Conservation (phyloP, 768 basidiomycete species). For the Termitomyces sp. region DNA sequence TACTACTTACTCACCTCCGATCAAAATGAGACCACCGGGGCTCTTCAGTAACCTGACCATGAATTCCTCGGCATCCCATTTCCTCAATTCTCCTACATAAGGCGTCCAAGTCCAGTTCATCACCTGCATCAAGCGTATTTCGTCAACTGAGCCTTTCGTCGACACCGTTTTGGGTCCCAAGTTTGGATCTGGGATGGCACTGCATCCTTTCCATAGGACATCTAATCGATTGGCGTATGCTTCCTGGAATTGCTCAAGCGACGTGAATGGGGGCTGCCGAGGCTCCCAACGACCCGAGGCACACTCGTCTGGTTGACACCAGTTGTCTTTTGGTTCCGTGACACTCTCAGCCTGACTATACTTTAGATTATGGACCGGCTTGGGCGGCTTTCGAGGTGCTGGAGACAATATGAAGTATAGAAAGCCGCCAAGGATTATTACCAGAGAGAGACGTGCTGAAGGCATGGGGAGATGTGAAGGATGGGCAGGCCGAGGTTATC, state of each 20-base stretch:
- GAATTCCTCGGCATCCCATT: conserved; percentile 24
- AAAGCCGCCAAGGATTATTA: conserved; percentile 6
- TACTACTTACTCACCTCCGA: conserved; percentile 20
- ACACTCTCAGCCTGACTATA: conserved; percentile 2
- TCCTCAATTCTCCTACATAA: conserved; percentile 14
- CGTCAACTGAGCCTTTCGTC: conserved; percentile 16
- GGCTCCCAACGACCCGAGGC: conserved; percentile 20
- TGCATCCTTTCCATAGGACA: conserved; percentile 22
- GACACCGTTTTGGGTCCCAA: conserved; percentile 4
- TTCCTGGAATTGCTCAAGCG: conserved; percentile 16
- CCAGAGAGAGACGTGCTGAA: conserved; percentile 4
- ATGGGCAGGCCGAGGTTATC: background rate
- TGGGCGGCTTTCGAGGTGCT: background rate
- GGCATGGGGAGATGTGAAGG: background rate
- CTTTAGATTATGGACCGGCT: conserved; percentile 1
- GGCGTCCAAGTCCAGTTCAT: conserved; percentile 27
- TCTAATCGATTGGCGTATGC: conserved; percentile 19
- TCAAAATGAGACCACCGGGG: conserved; percentile 22
- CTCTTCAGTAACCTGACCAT: conserved; percentile 21
- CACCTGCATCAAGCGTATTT: conserved; percentile 21
- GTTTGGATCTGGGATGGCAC: conserved; percentile 10
- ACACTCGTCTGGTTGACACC: conserved; percentile 19
- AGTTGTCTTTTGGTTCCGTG: conserved; percentile 6
- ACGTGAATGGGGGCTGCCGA: conserved; percentile 16
- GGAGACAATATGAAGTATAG: conserved; percentile 8